Evolutionary conservation across 352 stramenopile species (phyloP), one percentile per base, ranked within the genome.

Genomic region (Globisporangium uncinulatum): DNA sequence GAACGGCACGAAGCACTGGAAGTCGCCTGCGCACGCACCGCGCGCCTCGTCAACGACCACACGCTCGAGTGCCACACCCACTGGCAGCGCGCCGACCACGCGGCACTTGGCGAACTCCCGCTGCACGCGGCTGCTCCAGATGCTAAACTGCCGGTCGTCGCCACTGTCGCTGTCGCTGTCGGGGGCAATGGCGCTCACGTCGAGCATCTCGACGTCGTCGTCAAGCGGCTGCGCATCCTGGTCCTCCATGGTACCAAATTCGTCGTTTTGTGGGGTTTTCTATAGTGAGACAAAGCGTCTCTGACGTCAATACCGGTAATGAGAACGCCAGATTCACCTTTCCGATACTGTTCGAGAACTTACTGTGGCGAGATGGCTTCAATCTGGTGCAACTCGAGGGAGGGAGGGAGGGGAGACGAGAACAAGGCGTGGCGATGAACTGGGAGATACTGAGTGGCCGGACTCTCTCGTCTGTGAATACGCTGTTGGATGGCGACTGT

Each of bases 1-100:
- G 59, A 93, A 90, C 8, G 83, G 80, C 43, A 89, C 78, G 44
- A 87, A 93, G 55, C 81, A 88, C 50, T 79, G 70, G 63, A 93
- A 87, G 20, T 85, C 77, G 60, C 67, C 66, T 24, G 74, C 57
- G 36, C 77, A 87, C 20, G 63, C 39, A 17, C 83, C 83, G 1
- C 54, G 49, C 11, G 50, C 53, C 37, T 89, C 77, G 17, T 86
- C 81, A 4, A 93, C 54, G 31, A 66, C 60, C 19, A 70, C 60
- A 29, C 73, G 67, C 15, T 74, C 67, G 37, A 93, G 59, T 31
- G 71, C 72, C 14, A 76, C 67, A n/a, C 80, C 83, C 6, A 19
- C 21, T 10, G 76, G 80, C 42, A 83, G 48, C 24, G 51, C 52
- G 15, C 51, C 44, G 13, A 51, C 21, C 21, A 59, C 13, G 15